A percentile compares a stretch with the other conserved stretches of the same genome.
These are phyloP conservation scores for Solanum sitiens DNA, from an alignment of 257 asterid genomes.

Conservation along the genomic window DNA sequence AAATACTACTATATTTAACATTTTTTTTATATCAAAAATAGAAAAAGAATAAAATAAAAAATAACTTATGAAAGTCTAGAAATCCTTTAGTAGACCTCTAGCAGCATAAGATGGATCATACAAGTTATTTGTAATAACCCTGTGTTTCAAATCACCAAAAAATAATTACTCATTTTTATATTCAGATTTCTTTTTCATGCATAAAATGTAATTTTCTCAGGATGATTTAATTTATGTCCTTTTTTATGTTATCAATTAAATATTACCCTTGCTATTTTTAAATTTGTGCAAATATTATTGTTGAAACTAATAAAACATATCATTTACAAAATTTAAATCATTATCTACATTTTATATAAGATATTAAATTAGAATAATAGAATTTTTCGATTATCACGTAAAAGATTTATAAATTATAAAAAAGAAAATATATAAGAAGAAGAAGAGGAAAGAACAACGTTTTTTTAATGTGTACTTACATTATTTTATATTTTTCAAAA, in stretches of 20 bases:
- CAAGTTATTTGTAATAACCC: not conserved
- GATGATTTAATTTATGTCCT: not conserved
- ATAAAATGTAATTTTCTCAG: not conserved
- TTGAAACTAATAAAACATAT: no score
- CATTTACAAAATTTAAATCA: no score
- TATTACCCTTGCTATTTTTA: not conserved
- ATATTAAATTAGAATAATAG: no score
- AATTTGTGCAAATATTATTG: no score
- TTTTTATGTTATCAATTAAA: not conserved
- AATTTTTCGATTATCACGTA: not conserved
- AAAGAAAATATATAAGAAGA: no score
- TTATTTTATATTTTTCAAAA: no score
- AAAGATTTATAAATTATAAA: no score
- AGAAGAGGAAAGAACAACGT: no score
- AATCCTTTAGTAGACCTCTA: not conserved
- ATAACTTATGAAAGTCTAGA: not conserved
- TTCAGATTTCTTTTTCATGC: not conserved
- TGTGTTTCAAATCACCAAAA: not conserved
- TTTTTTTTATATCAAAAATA: not conserved
- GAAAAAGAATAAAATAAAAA: not conserved
- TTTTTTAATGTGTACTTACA: no score
- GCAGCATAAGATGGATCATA: not conserved
- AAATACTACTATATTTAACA: not conserved
- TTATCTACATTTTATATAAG: no score
- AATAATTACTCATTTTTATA: not conserved